These are phyloP conservation scores for Podila horticola DNA, from an alignment of 192 early-diverging fungal species.

Conservation along the genomic window DNA sequence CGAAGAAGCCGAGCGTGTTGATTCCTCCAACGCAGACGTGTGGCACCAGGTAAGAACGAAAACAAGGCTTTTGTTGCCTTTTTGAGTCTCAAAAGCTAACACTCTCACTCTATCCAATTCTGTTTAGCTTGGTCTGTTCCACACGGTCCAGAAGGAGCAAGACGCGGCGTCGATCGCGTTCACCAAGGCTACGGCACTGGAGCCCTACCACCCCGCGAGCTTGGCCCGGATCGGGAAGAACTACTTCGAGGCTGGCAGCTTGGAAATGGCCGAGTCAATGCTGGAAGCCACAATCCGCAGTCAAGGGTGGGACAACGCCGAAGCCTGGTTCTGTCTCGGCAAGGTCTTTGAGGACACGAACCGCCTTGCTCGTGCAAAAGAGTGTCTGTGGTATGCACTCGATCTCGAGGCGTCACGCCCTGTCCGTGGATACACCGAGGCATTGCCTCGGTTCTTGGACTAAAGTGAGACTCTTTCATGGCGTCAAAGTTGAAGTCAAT, in stretches of 20 bases:
- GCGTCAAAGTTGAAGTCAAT: too few species aligned
- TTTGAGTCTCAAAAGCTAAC: too few species aligned
- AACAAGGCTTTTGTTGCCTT: too few species aligned
- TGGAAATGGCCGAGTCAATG: conserved; percentile 64
- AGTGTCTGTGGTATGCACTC: conserved; percentile 69
- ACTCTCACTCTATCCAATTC: too few species aligned
- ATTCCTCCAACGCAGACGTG: too few species aligned
- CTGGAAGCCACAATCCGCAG: conserved; percentile 61
- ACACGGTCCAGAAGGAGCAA: conserved; percentile 43
- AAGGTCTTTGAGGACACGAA: conserved; percentile 57
- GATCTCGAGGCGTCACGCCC: conserved; percentile 65
- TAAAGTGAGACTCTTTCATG: too few species aligned
- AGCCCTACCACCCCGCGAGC: conserved; percentile 53
- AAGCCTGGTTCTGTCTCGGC: conserved; percentile 69
- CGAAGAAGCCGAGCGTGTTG: too few species aligned
- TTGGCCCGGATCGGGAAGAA: conserved; percentile 57
- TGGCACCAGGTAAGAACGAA: too few species aligned
- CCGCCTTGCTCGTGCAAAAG: conserved; percentile 58
- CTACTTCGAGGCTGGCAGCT: conserved; percentile 53
- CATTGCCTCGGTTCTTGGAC: conserved; percentile 41
- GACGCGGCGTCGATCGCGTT: conserved; percentile 58
- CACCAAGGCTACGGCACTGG: conserved; percentile 57
- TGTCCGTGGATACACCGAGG: conserved; percentile 54
- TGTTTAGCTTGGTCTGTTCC: conserved; percentile 48
- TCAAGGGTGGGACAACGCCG: conserved; percentile 69